These are phyloP conservation scores for Verticillium dahliae DNA, from an alignment of 2,329 filamentous ascomycete genomes.

Conservation along the genomic window DNA sequence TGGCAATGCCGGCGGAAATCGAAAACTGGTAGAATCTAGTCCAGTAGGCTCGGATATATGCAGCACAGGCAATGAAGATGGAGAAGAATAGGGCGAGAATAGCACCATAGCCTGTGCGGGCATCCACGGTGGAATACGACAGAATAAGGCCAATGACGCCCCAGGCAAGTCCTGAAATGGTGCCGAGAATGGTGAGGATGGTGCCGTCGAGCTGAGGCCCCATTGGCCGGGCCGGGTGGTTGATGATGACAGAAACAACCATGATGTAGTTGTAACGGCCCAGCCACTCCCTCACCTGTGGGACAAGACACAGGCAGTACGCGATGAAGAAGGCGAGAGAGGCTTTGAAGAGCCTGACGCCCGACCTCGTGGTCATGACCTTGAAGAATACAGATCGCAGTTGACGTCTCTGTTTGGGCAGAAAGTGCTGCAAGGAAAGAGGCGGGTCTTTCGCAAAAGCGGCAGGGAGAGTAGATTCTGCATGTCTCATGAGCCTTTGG, in stretches of 20 bases:
- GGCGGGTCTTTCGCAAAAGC: constrained; percentile 39
- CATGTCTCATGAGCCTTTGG: constrained; percentile 31
- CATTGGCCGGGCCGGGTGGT: constrained; percentile 49
- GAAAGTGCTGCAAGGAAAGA: constrained; percentile 37
- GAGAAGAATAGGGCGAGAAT: constrained; percentile 49
- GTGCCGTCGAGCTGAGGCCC: constrained; percentile 52
- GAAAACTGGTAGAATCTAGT: constrained; percentile 49
- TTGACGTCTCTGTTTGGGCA: constrained; percentile 40
- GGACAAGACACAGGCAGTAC: constrained; percentile 49
- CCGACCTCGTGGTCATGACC: constrained; percentile 41
- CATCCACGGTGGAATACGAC: constrained; percentile 40
- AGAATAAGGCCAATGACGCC: constrained; percentile 46
- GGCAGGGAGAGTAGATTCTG: constrained; percentile 37
- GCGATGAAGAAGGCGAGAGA: constrained; percentile 51
- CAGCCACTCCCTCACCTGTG: constrained; percentile 38
- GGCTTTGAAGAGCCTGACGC: constrained; percentile 44
- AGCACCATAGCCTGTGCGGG: constrained; percentile 43
- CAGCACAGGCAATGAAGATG: constrained; percentile 43
- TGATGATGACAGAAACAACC: constrained; percentile 49
- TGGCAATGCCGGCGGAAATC: constrained; percentile 47
- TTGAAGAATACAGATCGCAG: constrained; percentile 29
- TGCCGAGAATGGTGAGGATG: constrained; percentile 45
- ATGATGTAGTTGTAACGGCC: constrained; percentile 50
- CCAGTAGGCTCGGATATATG: constrained; percentile 48
- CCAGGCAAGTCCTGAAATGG: constrained; percentile 47